Evolutionary conservation across 805 yeast species (phyloP).

Genomic region (Kodamaea neixiangensis): DNA sequence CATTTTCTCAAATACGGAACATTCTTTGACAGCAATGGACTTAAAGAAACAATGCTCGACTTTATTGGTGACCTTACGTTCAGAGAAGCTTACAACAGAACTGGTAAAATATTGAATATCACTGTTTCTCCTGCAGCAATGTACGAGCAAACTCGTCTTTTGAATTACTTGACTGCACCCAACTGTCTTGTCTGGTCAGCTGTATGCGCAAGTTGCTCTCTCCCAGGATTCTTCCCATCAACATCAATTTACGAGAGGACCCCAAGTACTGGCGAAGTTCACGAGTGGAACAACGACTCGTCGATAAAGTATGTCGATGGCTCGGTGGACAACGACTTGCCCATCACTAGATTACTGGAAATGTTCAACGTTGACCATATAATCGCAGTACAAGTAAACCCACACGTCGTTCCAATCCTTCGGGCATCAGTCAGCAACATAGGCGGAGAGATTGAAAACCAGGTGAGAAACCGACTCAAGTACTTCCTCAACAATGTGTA

Average conservation of each 20-base stretch:
- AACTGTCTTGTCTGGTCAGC: slow-evolving; percentile 85
- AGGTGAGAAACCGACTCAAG: slow-evolving; percentile 55
- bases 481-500: slow-evolving; percentile 54
- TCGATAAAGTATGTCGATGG: slow-evolving; percentile 91
- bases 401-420: slow-evolving; percentile 90
- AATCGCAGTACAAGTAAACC: slow-evolving; percentile 96
- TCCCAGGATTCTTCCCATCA: slow-evolving; percentile 90
- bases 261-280: slow-evolving; percentile 65
- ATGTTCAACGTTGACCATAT: slow-evolving; percentile 98
- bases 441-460: slow-evolving; percentile 69
- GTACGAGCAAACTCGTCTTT: slow-evolving; percentile 85
- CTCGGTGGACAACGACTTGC: slow-evolving; percentile 91
- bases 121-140: slow-evolving; percentile 91
- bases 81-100: slow-evolving; percentile 90
- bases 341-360: slow-evolving; percentile 85
- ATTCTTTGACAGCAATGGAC: slow-evolving; percentile 75
- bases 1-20: slow-evolving; percentile 83
- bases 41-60: slow-evolving; percentile 71
- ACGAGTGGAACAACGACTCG: slow-evolving; percentile 78
- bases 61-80: slow-evolving; percentile 90
- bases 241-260: slow-evolving; percentile 83
- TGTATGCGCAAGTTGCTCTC: slow-evolving; percentile 90
- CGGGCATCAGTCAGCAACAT: slow-evolving; percentile 65
- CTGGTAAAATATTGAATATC: slow-evolving; percentile 89
- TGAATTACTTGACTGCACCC: slow-evolving; percentile 80